Base-by-base conservation (phyloP, 306 rosid species). In the Delonix regia region DNA sequence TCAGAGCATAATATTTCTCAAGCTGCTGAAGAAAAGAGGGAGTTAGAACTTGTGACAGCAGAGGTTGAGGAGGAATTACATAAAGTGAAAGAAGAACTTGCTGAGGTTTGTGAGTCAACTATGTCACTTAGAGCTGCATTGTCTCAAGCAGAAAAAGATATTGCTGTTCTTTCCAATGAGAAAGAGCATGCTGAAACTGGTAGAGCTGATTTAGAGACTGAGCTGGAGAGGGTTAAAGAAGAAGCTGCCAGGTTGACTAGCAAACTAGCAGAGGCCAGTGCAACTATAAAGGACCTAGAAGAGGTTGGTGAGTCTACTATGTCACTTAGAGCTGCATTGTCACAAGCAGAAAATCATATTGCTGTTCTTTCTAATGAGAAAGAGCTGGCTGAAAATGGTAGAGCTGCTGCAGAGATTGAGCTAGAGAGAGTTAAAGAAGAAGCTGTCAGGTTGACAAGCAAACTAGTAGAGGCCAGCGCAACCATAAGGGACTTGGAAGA, bases 21-120 rank as follows among this genome's bases (percentile, higher is more conserved):
- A 77, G 88, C 91, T 56, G 81, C 89, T 78, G 93, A 85, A 84
- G 90, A 87, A 78, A 93, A 89, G 84, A 79, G 68, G 81, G 92
- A 85, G 76, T 73, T 90, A 27, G 97, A 96, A 90, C 77, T 63
- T 33, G 70, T 24, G 70, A 91, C 81, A 86, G 71, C 64, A 70
- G 76, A 69, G 69, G 74, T 73, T 68, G 97, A 85, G 81, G 86
- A 87, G 62, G 95, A 88, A 83, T 87, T 96, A n/a, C 84, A 81
- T 77, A 89, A 82, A 83, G 86, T 87, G 68, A 62, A 83, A 42
- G 89, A 87, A 85, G 86, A 91, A 76, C 71, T 82, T 76, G 83
- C 72, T 5, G 97, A 92, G 74, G 87, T 79, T 67, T 81, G 52
- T 44, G 70, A 36, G n/a, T 65, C 70, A 38, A 10, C 16, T 10